Evolutionary conservation across 1,284 basidiomycete genomes (phyloP).

Genomic region (Athelia sp.): DNA sequence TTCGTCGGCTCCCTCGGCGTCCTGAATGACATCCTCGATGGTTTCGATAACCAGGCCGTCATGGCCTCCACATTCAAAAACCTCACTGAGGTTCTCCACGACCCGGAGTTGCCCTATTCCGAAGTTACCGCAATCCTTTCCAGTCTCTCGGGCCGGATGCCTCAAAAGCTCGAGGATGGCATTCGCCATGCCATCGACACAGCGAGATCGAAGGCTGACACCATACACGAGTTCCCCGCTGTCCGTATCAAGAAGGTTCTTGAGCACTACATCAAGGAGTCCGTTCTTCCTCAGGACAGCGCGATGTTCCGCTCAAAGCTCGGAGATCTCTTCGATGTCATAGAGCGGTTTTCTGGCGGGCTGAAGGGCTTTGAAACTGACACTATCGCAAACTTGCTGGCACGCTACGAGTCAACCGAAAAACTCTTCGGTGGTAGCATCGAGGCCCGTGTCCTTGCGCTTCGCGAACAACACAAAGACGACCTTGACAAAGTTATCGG

Average conservation of each 20-base stretch:
- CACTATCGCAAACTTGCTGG: conserved; percentile 69
- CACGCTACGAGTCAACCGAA: conserved; percentile 81
- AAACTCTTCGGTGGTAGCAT: conserved; percentile 90
- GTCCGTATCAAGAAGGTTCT: conserved; percentile 78
- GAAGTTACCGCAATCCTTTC: conserved; percentile 85
- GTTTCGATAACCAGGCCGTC: conserved; percentile 90
- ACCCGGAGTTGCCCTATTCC: conserved; percentile 88
- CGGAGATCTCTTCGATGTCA: conserved; percentile 66
- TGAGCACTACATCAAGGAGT: conserved; percentile 83
- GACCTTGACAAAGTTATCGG: conserved; percentile 86
- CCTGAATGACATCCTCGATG: conserved; percentile 90
- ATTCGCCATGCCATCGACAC: conserved; percentile 79
- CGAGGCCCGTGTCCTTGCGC: conserved; percentile 86
- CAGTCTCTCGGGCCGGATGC: conserved; percentile 90
- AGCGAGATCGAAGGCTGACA: conserved; percentile 64
- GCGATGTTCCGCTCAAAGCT: conserved; percentile 75
- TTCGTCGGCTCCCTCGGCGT: conserved; percentile 75
- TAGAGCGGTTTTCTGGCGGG: conserved; percentile 81
- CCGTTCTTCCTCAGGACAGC: conserved; percentile 75
- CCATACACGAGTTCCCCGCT: conserved; percentile 79
- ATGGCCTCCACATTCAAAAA: conserved; percentile 84
- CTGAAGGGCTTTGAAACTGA: conserved; percentile 86
- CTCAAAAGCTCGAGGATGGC: conserved; percentile 85
- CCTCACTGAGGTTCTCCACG: conserved; percentile 71
- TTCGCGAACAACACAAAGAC: conserved; percentile 92